Evolutionary conservation across 2,329 filamentous ascomycete species (phyloP), one percentile per base, ranked within the genome.

Genomic region (Alternaria longipes): DNA sequence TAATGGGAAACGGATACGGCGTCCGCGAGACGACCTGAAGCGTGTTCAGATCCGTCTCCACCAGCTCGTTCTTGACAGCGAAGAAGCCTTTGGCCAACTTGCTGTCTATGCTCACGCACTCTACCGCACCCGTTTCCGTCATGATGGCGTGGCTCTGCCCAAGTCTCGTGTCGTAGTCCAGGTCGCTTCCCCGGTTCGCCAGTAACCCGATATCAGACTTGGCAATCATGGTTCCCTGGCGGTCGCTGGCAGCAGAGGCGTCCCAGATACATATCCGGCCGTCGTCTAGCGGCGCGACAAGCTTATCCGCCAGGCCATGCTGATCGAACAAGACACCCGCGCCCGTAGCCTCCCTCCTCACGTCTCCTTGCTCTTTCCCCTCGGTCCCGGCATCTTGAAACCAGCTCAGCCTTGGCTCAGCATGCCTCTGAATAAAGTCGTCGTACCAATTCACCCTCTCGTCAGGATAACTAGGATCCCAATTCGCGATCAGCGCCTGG

Each of bases 181-280:
- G 56, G 56, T 74, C 75, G 6, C 69, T 79, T 3, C 82, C 81
- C 59, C 84, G 83, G n/a, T 84, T 80, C 56, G 89, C 89, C 16
- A 97, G 82, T 8, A 94, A 82, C 0, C 90, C 90, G 0, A 89
- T 82, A 20, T 81, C 81, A 76, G 91, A 95, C 63, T 85, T 85
- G 1, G 86, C 88, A 11, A 91, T 67, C 32, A 95, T 86, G 3
- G 83, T 85, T 2, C 91, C 91, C 65, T 84, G 85, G 2, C 84
- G 85, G 4, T 90, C 90, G 69, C 84, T 86, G 20, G 64, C 65
- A 1, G 68, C 64, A n/a, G 61, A 55, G 3, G 72, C 74, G 42
- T 97, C 91, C 93, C 93, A 97, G 7, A 97, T 80, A 68, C 90
- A 92, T n/a, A 97, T 85, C 53, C 91, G 93, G 0, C 93, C 93